Base-by-base conservation (phyloP, 768 basidiomycete species). In the Asterophora lycoperdoides region DNA sequence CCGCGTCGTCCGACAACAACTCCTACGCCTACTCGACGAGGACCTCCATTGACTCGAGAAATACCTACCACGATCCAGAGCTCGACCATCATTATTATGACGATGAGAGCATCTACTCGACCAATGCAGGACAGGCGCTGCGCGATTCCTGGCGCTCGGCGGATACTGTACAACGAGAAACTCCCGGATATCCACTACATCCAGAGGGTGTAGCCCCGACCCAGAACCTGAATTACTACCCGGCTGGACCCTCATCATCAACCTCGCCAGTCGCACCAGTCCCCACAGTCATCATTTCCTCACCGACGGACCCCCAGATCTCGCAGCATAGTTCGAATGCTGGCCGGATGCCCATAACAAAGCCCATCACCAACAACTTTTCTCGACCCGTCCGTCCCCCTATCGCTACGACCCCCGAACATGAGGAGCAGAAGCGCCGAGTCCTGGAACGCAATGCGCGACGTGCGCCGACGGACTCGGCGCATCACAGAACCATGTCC, bases 361-460 rank as follows among this genome's bases (percentile, higher is more conserved):
- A 60, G 40, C 70, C 72, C n/a, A 68, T 72, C 5, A 69, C 70
- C 11, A 61, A 74, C 26, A 87, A 86, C 60, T 86, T 82, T 57
- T 86, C 86, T 18, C 70, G 83, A 41, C 83, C 84, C 39, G 74
- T 77, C 45, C 76, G 78, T 17, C 73, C 76, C 14, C 64, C 64
- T 65, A 43, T 52, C 62, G 29, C 62, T 63, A 54, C 57, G 60
- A 67, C 66, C 15, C 56, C 61, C 6, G 64, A 70, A 50, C 68
- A 67, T 52, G 68, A 71, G 40, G 73, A 75, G 47, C 71, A 70
- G 53, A 78, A 78, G 57, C 63, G 67, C 34, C 68, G 66, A 42
- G 78, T 79, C 8, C 66, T 88, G 42, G 78, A 83, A 63, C 75
- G 87, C 38, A 86, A 86, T 64, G 68, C 76, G 28, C 70, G 61